phyloP scores from a whole-genome alignment of 768 basidiomycete genomes.

The Lactarius deliciosus region DNA sequence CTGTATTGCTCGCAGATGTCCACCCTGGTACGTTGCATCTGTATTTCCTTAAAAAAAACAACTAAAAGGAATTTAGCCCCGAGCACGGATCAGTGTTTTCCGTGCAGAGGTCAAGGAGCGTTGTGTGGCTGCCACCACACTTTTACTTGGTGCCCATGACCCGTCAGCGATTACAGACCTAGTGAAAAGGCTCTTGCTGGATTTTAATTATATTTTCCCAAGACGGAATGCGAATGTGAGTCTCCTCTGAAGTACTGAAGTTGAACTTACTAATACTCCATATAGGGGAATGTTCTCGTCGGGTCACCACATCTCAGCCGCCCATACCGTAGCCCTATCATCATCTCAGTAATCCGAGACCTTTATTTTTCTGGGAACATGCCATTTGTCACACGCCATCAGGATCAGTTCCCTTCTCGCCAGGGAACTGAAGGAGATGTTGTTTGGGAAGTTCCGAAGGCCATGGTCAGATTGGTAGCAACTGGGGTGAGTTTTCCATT shows the following conservation, averaged over 20 bases:
- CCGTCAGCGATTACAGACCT: not conserved
- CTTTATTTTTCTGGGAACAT: not conserved
- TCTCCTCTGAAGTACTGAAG: not conserved
- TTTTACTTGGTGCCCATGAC: not conserved
- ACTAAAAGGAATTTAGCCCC: not conserved
- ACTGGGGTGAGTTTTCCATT: not conserved
- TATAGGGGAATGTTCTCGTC: not conserved
- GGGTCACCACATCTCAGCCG: not conserved
- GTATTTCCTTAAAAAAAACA: too few species aligned
- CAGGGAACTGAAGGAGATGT: not conserved
- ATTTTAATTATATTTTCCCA: not conserved
- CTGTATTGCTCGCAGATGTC: too few species aligned
- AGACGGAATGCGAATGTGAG: rapidly evolving
- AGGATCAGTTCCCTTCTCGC: not conserved
- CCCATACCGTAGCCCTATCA: not conserved
- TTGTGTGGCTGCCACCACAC: not conserved
- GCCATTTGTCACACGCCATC: not conserved
- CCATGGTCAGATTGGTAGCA: not conserved
- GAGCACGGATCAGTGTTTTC: not conserved
- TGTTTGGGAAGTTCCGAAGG: not conserved
- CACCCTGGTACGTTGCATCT: too few species aligned
- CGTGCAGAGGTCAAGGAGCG: not conserved
- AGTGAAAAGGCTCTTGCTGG: rapidly evolving
- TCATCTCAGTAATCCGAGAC: not conserved
- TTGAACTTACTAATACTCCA: not conserved